Base-by-base conservation (phyloP, 495 filamentous ascomycete species). In the Friedmanniomyces simplex region DNA sequence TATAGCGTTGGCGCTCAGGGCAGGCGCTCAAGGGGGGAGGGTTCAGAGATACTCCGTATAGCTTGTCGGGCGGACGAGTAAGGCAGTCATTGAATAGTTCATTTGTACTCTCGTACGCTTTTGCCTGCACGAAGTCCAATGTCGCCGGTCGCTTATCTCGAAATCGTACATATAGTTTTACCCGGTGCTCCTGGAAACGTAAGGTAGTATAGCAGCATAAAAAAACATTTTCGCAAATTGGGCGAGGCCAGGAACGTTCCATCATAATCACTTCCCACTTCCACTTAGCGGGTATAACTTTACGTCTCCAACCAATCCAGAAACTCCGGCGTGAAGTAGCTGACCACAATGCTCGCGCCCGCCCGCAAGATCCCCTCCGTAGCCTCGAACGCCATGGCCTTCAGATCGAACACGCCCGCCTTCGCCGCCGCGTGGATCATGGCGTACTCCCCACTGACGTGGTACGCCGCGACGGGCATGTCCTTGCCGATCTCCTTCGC, bases 341-440 rank as follows among this genome's bases (percentile, higher is more conserved):
- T 91, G 59, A 98, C 75, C 43, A 98, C 78, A 66, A 97, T 96
- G 1, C 81, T 87, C 13, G 94, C 93, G 26, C 93, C 93, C 45
- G 93, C 93, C 60, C 93, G 80, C 50, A 98, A 71, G 57, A 98
- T 97, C 1, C 91, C 87, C 67, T 97, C 86, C 0, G 89, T 89
- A 57, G 85, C 84, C 71, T 98, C 93, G 67, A 94, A 91, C 0
- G 88, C 94, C 89, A 96, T 96, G 1, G 85, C 77, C 72, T 90
- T 94, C 68, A 98, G 74, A 69, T 95, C 91, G 68, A 97, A 98
- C n/a, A 98, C 93, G 0, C 93, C 93, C 11, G 93, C 91, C 71
- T 94, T 93, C 21, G 94, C 93, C 36, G 78, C 93, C 2, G 93
- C 93, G 67, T 95, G 89, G 48, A 98, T 95, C 94, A 97, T 98